These are phyloP conservation scores for Metschnikowia cerradonensis DNA, from an alignment of 805 yeast genomes.

Conservation along the genomic window DNA sequence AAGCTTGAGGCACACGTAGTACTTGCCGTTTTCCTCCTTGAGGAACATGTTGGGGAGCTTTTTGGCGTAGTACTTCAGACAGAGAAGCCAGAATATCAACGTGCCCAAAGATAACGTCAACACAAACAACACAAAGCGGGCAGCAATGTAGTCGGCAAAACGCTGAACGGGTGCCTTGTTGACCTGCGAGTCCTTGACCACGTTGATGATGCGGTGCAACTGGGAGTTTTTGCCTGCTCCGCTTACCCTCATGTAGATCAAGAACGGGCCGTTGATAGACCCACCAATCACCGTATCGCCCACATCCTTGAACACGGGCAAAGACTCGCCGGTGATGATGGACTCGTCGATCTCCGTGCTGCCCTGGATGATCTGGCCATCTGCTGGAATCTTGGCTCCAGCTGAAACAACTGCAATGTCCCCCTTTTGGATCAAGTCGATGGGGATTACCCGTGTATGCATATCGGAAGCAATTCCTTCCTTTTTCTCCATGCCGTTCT, in stretches of 20 bases:
- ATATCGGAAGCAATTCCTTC: constrained; percentile 21
- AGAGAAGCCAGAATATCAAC: constrained; percentile 42
- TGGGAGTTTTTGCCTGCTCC: constrained; percentile 81
- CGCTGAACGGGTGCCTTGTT: constrained; percentile 87
- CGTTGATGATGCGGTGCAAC: constrained; percentile 76
- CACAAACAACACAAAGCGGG: constrained; percentile 79
- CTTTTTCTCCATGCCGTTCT: constrained; percentile 3
- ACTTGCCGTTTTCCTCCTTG: constrained; percentile 47
- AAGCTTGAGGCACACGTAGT: constrained; percentile 67
- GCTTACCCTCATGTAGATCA: constrained; percentile 63
- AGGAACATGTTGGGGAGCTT: constrained; percentile 47
- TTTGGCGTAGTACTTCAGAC: constrained; percentile 20
- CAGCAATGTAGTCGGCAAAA: constrained; percentile 79
- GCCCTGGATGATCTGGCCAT: constrained; percentile 77
- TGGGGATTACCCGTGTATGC: constrained; percentile 49
- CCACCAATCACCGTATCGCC: constrained; percentile 83
- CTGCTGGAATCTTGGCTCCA: constrained; percentile 88
- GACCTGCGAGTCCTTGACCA: constrained; percentile 88
- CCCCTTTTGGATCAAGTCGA: constrained; percentile 70
- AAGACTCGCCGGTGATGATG: constrained; percentile 85
- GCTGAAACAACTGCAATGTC: constrained; percentile 80
- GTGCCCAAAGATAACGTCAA: constrained; percentile 60
- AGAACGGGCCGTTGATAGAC: constrained; percentile 77
- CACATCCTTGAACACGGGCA: constrained; percentile 59
- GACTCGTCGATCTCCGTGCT: constrained; percentile 86